Evolutionary conservation across 2,329 filamentous ascomycete species (phyloP), one percentile per base, ranked within the genome.

Genomic region (Fusarium newnesense): DNA sequence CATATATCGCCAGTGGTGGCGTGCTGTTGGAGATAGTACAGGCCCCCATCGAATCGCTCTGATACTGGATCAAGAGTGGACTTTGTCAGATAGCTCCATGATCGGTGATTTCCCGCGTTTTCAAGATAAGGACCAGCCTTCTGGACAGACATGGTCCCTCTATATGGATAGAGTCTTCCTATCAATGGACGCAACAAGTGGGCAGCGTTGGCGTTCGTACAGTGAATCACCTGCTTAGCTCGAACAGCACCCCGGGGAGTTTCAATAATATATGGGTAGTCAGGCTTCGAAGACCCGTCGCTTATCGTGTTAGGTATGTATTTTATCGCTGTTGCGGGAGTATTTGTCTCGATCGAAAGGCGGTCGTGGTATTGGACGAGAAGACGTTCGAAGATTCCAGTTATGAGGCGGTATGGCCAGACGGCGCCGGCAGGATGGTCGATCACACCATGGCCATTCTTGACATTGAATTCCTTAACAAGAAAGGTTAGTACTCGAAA

Each of bases 251-350:
- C 47, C 16, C 47, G 21, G 0, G 30, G 16, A 10, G 47, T 52
- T 11, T 52, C n/a, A 19, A 52, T 5, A 0, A 42, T 4, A 71
- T 86, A 87, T 4, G 79, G 83, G 16, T 78, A 65, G 24, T 69
- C 60, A 2, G 24, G 1, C 8, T 4, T 7, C 3, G 8, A 19
- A 2, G 9, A 15, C 2, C 2, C n/a, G 15, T 36, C 16, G 5
- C 0, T 4, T 4, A 7, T 15, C 11, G 16, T 24, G 2, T 8
- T 10, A 24, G 11, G 9, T 13, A 1, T 10, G 9, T 36, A 26
- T 13, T 19, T 15, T 26, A 52, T 26, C 30, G n/a, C 47, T 19
- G 11, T 52, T 12, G n/a, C 47, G 6, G 47, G 47, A 4, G 47
- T 52, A 5, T 52, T 26, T 8, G 30, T 36, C n/a, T 52, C 47